Evolutionary conservation across 306 rosid genomes (phyloP), one percentile per base, ranked within the genome.

Genomic region (Dalbergia cultrata): DNA sequence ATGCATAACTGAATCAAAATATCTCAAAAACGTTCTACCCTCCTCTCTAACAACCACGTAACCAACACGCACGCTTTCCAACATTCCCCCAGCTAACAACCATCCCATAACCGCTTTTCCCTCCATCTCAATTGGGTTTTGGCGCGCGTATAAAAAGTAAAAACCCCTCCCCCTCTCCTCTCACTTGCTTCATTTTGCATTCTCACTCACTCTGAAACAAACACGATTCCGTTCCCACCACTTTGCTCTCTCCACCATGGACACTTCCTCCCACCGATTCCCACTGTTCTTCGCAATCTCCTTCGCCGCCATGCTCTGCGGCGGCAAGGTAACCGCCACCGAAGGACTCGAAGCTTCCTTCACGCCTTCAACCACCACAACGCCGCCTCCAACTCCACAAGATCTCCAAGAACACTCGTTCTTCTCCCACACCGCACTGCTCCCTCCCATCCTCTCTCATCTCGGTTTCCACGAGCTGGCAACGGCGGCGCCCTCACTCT

Each of bases 401-500:
- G 90, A 89, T 47, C 77, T 72, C 44, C 89, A 81, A 52, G 88
- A 87, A 31, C 87, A 87, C 63, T 76, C 91, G 69, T 82, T 87
- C 83, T 91, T 87, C 85, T 84, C 90, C 19, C 88, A 91, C 81
- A 74, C 87, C 7, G 50, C 89, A 1, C 83, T 86, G 31, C 92
- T 91, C 62, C 90, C 93, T 13, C 87, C 91, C 44, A 86, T 91
- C 86, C 77, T 91, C 68, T 87, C 93, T 19, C 92, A 88, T 74
- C 93, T 89, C 33, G 96, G 93, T 67, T 91, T 86, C 70, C 86
- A 87, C 44, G 89, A 91, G 72, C 88, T 91, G 0, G 90, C 93
- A 16, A 79, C 85, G 16, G 93, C 90, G 3, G 90, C 87, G 57
- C 91, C 92, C 19, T 87, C 90, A 8, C 90, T 91, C 56, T 78